These are phyloP conservation scores for Cyclotella distinguenda DNA, from an alignment of 108 stramenopile species.

Conservation along the genomic window DNA sequence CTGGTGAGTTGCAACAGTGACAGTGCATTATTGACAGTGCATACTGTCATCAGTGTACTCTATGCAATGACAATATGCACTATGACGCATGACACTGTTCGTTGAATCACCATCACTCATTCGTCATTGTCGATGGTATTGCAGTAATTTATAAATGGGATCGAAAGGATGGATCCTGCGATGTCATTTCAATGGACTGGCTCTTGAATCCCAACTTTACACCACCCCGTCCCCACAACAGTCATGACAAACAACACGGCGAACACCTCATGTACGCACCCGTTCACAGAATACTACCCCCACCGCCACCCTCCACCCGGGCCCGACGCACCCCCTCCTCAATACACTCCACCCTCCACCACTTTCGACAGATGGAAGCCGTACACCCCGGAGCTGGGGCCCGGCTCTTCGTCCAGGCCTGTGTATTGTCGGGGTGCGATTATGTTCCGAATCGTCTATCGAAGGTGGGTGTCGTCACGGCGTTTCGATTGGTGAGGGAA, in stretches of 20 bases:
- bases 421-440: slow-evolving; percentile 95
- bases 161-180: slow-evolving; percentile 65
- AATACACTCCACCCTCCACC: slow-evolving; percentile 44
- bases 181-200: slow-evolving; percentile 81
- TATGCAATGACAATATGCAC: too few relatives aligned
- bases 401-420: slow-evolving; percentile 90
- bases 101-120: not conserved
- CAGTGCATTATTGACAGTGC: too few relatives aligned
- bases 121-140: not conserved
- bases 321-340: too few relatives aligned
- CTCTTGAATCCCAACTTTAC: slow-evolving; percentile 49
- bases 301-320: too few relatives aligned
- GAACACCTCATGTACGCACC: slow-evolving; percentile 34
- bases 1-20: too few relatives aligned
- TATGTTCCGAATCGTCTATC: slow-evolving; percentile 77
- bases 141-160: slow-evolving; percentile 81
- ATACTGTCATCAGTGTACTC: too few relatives aligned
- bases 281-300: slow-evolving; percentile 22
- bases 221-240: too few relatives aligned
- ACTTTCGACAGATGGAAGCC: slow-evolving; percentile 49
- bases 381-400: slow-evolving; percentile 62
- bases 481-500: slow-evolving; percentile 82
- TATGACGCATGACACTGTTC: too few relatives aligned
- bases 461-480: slow-evolving; percentile 88
- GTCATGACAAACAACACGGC: too few relatives aligned